Base-by-base conservation (phyloP, 495 filamentous ascomycete species). In the Talaromyces thailandensis region DNA sequence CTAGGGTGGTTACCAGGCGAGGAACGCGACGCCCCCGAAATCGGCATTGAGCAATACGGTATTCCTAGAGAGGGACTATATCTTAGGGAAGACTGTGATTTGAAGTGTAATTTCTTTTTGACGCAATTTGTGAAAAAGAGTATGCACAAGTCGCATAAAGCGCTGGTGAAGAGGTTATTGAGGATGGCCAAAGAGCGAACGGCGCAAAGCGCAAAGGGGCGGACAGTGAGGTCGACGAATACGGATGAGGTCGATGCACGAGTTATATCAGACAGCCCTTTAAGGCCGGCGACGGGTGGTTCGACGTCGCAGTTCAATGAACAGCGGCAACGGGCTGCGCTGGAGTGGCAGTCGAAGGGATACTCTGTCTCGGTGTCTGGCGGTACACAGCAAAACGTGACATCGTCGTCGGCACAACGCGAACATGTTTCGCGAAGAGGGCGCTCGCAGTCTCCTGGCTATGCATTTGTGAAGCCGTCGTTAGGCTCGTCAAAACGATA, bases 41-140 rank as follows among this genome's bases (percentile, higher is more conserved):
- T 87, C 24, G 81, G 82, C 11, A 73, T 78, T 1, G 62, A 65
- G 2, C 50, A 62, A 24, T 32, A 61, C 45, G 62, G 60, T 1
- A 68, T 65, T 0, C 89, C 89, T 2, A 70, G 75, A 11, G 77
- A 79, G 26, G 90, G 89, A 1, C 79, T 94, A 0, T 93, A 88
- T 69, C 71, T 93, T 23, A 79, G 86, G 9, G 89, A 93, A 73
- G 89, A 92, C 63, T 84, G 91, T 51, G 83, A 90, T 58, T 84
- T 94, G 75, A 79, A 80, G 60, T 92, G 88, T 78, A 92, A 92
- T 66, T 74, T 91, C 21, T 73, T 90, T 63, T 81, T 91, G 75
- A 80, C 84, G 0, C 69, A 75, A 9, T 92, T 92, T 67, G 87
- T 93, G 45, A 91, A 88, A 77, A 83, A 81, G 70, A 91, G 86